Conservation (phyloP, 345 rosid genomes). For the Passiflora organensis region DNA sequence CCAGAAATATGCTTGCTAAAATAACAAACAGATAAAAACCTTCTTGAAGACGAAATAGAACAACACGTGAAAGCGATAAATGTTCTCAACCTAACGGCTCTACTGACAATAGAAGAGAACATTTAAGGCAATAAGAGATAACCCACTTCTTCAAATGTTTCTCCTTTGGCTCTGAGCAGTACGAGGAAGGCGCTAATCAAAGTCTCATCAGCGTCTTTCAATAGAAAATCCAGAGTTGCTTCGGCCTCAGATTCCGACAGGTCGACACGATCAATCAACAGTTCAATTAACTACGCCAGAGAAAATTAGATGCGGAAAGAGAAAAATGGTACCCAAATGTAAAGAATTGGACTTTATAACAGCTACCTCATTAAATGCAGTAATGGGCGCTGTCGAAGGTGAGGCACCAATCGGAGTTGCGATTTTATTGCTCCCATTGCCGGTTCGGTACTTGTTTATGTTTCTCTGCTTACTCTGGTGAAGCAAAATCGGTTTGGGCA, state of each 20-base stretch:
- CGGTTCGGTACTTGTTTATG: background rate
- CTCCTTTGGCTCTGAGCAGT: conserved; percentile 89
- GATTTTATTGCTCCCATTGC: background rate
- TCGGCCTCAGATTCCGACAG: conserved; percentile 73
- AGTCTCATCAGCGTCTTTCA: conserved; percentile 55
- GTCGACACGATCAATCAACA: conserved; percentile 58
- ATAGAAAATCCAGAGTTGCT: conserved; percentile 56
- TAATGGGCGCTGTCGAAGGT: conserved; percentile 19
- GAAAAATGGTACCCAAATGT: background rate
- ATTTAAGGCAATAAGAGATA: background rate
- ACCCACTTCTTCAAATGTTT: conserved; percentile 81
- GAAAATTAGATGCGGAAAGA: too few species aligned
- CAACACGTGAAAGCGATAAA: background rate
- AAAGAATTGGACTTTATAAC: background rate
- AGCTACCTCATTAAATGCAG: conserved; percentile 48
- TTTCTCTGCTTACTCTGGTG: background rate
- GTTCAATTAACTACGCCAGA: conserved; percentile 53
- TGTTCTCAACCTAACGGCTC: conserved; percentile 19
- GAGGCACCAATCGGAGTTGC: conserved; percentile 13
- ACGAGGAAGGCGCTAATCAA: conserved; percentile 86
- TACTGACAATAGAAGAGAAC: background rate
- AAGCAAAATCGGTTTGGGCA: background rate
- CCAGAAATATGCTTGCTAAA: too few species aligned
- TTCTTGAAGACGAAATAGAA: background rate
- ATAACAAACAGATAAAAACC: background rate